phyloP scores from a whole-genome alignment of 768 basidiomycete species.

The Leccinum sublutescens region DNA sequence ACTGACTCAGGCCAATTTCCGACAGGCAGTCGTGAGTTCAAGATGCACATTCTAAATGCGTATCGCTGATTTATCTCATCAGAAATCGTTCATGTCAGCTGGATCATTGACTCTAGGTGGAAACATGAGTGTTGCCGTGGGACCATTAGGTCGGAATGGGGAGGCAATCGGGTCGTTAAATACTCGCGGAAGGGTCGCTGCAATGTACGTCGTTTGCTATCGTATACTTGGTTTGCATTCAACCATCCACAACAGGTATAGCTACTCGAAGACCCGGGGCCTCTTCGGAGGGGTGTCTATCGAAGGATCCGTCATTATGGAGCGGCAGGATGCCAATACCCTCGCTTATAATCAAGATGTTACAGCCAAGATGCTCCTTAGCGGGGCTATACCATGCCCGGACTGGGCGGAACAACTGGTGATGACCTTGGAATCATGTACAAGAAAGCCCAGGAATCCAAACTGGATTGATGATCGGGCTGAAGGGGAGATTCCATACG shows the following conservation, averaged over 20 bases:
- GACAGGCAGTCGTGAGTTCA: conserved; percentile 60
- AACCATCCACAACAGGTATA: conserved; percentile 54
- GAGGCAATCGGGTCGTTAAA: conserved; percentile 86
- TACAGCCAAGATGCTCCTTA: conserved; percentile 75
- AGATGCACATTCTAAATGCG: neutral
- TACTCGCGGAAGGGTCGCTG: conserved; percentile 82
- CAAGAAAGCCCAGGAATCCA: conserved; percentile 63
- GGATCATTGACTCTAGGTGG: conserved; percentile 90
- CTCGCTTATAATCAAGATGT: conserved; percentile 77
- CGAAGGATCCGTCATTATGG: conserved; percentile 89
- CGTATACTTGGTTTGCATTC: neutral
- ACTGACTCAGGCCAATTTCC: conserved; percentile 2
- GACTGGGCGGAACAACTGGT: conserved; percentile 77
- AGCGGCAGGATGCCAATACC: conserved; percentile 89
- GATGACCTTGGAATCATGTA: conserved; percentile 69
- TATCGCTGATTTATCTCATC: conserved; percentile 17
- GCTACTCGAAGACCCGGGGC: conserved; percentile 89
- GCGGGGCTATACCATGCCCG: conserved; percentile 71
- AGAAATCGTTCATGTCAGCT: conserved; percentile 91
- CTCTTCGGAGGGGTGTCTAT: conserved; percentile 90
- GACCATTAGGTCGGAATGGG: conserved; percentile 90
- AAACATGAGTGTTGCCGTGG: conserved; percentile 85
- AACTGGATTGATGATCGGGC: conserved; percentile 63
- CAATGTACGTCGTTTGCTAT: conserved; percentile 58
- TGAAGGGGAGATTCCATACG: conserved; percentile 45